Base-by-base conservation (phyloP, 805 yeast species). In the Cyberlindnera petersonii region DNA sequence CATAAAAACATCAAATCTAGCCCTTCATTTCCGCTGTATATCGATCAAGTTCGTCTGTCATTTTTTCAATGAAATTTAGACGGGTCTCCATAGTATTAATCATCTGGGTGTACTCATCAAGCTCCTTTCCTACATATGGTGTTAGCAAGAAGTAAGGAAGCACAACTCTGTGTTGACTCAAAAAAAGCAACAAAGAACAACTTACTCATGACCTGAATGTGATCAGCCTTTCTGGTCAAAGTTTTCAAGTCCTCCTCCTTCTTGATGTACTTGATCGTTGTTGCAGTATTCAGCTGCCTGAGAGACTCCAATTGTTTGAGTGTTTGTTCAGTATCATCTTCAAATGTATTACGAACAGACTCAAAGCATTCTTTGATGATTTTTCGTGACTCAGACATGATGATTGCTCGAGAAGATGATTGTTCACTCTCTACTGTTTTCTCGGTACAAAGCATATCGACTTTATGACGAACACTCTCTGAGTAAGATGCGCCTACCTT, bases 251-350 rank as follows among this genome's bases (percentile, higher is more conserved):
- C 71, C 5, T 57, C 59, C 31, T 74, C 82, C 23, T 75, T 56
- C 23, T 59, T 63, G 34, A 68, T 65, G 37, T 73, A 75, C 49
- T 72, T 73, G 44, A 77, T 58, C 1, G 79, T 71, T 33, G 77
- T 74, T 37, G 74, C 67, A n/a, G 81, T 78, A 51, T 79, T 79
- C 41, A 75, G 57, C 46, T 76, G 74, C 39, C 74, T 75, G 23
- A 78, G 46, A 11, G 74, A 56, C 47, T 69, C 73, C 50, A 79
- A 59, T 44, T 76, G 67, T 7, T 58, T 50, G 13, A 66, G 48
- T 0, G 65, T 59, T 5, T 57, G 49, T 35, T 65, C 66, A 0
- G 71, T 63, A 30, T 68, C 74, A 10, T 60, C 52, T 20, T 63
- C 68, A 11, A 67, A 46, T 1, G 63, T 55, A 31, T 54, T 57